A percentile compares a stretch with the other conserved stretches of the same genome.
These are phyloP conservation scores for Polytrichum commune DNA, from an alignment of 225 moss, liverwort and hornwort genomes.

Conservation along the genomic window DNA sequence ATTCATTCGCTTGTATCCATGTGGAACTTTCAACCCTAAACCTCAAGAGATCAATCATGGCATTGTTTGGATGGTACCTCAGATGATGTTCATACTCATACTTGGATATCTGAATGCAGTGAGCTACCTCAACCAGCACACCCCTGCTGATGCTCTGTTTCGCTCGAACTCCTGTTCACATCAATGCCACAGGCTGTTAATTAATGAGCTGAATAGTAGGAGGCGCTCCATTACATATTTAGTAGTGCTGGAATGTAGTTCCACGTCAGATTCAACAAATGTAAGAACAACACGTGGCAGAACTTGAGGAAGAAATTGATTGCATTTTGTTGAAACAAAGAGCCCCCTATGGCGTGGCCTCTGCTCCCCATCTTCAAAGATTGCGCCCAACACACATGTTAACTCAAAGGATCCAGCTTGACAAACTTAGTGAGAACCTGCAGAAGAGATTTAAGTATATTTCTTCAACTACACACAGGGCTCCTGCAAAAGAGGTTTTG, in stretches of 20 bases:
- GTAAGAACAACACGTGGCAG: too few species aligned
- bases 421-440: too few species aligned
- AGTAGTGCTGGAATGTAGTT: too few species aligned
- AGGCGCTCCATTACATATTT: too few species aligned
- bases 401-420: too few species aligned
- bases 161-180: constrained; percentile 34
- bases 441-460: too few species aligned
- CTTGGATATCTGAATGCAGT: constrained; percentile 41
- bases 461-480: too few species aligned
- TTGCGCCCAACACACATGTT: too few species aligned
- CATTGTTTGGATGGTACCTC: constrained; percentile 17
- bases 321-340: too few species aligned
- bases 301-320: too few species aligned
- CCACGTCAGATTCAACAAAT: too few species aligned
- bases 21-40: background rate
- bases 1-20: constrained; percentile 6
- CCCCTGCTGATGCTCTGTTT: constrained; percentile 29
- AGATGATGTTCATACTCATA: constrained; percentile 30
- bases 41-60: background rate
- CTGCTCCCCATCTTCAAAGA: background rate
- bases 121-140: constrained; percentile 41
- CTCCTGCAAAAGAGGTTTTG: too few species aligned
- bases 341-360: background rate
- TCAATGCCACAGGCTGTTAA: background rate
- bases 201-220: background rate